Evolutionary conservation across 1,139 yeast genomes (phyloP), one percentile per base, ranked within the genome.

Genomic region (Suhomyces maxii): DNA sequence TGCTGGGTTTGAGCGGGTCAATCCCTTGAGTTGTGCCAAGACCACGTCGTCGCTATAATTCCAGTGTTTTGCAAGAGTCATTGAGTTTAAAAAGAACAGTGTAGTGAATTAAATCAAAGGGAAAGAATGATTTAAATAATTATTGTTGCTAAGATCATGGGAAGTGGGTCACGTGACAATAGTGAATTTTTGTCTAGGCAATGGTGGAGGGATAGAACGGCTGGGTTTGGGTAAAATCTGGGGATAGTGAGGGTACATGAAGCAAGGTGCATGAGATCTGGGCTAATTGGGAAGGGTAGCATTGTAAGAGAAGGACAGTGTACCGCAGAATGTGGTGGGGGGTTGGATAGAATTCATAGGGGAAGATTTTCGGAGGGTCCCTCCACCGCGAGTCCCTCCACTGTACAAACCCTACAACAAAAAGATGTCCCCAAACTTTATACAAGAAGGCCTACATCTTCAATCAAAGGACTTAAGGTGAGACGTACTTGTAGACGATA

Each of bases 1-100:
- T 33, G 80, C 71, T 0, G 95, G 95, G 53, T 87, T 85, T 34
- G 85, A 66, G n/a, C 80, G 76, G 7, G 80, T 84, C 46, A 88
- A 72, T 6, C 95, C 96, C 54, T 77, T 73, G 40, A 89, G 74
- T 39, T 85, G 82, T 2, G 85, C 71, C 26, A 75, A 67, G 11
- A 89, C 89, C 18, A 90, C 75, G 54, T 88, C 91, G 34, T 74
- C 73, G 44, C 59, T 57, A 57, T 77, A 80, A 26, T 64, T 68
- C 85, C 85, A 80, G 58, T 80, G 84, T 55, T 80, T 80, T 12
- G 68, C 58, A 42, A 61, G 49, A 12, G 57, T 49, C 57, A 54
- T 54, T 32, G 11, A 42, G 37, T 13, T 26, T n/a, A 25, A 23
- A 18, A 31, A 7, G 12, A 10, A 26, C 18, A 26, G 32, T 18